Percentiles rank a stretch among this genome's conserved stretches.
phyloP scores from a whole-genome alignment of 805 yeast species.

The Yamadazyma olivae region DNA sequence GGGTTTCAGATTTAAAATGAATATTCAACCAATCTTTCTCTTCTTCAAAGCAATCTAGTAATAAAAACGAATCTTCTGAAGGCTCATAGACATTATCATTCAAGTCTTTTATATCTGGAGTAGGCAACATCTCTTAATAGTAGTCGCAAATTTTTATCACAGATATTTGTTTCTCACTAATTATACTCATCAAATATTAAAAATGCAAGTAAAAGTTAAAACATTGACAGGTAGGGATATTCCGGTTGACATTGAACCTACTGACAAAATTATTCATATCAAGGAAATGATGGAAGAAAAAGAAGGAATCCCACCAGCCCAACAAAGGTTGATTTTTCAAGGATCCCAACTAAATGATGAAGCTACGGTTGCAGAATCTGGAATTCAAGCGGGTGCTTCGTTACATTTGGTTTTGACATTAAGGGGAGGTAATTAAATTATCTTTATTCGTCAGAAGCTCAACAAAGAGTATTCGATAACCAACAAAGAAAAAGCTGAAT shows the following conservation, averaged over 20 bases:
- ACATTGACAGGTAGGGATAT: constrained; percentile 83
- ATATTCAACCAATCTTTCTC: constrained; percentile 38
- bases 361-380: constrained; percentile 64
- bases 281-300: constrained; percentile 93
- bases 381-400: constrained; percentile 82
- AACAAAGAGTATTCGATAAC: no score
- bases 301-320: constrained; percentile 96
- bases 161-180: neutral
- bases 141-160: neutral
- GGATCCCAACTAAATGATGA: constrained; percentile 94
- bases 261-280: constrained; percentile 66
- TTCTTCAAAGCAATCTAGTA: constrained; percentile 75
- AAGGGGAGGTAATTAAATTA: constrained; percentile 65
- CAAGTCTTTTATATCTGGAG: constrained; percentile 59
- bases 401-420: constrained; percentile 88
- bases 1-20: constrained; percentile 22
- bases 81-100: constrained; percentile 90
- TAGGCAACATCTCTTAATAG: constrained; percentile 61
- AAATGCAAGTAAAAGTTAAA: constrained; percentile 69
- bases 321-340: constrained; percentile 84
- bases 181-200: neutral
- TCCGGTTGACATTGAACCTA: constrained; percentile 68
- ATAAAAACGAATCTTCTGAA: constrained; percentile 84
- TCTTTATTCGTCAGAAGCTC: no score
- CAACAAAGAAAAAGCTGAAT: neutral